Conservation (phyloP, 148 eudicot species). For the Rheum nobile region DNA sequence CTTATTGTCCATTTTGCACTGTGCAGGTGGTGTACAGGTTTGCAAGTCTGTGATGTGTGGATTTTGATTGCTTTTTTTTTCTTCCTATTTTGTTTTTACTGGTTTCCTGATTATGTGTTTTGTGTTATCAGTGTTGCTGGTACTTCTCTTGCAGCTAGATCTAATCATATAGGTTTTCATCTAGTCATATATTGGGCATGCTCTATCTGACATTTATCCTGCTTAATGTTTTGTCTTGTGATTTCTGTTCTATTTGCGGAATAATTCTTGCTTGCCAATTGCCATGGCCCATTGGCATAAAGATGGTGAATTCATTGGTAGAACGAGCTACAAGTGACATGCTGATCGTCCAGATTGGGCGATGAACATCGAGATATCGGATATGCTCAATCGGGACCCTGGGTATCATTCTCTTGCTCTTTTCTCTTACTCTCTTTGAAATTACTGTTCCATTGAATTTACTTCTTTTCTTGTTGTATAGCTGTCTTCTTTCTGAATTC, state of each 20-base stretch:
- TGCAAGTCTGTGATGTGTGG: conserved; percentile 48
- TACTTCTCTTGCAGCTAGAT: neutral
- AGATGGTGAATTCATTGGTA: conserved; percentile 85
- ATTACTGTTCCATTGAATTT: conserved; percentile 4
- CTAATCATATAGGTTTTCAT: neutral
- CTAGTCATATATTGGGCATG: neutral
- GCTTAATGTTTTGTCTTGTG: neutral
- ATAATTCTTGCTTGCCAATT: neutral
- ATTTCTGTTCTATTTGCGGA: neutral
- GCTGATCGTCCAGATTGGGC: conserved; percentile 99
- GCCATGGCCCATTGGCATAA: too few species aligned
- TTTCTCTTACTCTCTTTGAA: too few species aligned
- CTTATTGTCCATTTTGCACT: conserved; percentile 60
- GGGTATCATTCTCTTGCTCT: conserved; percentile 29
- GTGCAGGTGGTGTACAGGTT: conserved; percentile 94
- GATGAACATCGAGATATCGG: conserved; percentile 92
- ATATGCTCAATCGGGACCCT: conserved; percentile 80
- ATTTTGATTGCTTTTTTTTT: conserved; percentile 14
- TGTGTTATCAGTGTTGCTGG: neutral
- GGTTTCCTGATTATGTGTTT: neutral
- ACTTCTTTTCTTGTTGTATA: neutral
- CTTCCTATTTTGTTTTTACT: neutral
- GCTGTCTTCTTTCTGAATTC: neutral
- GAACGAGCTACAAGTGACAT: conserved; percentile 81
- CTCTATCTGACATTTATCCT: neutral